These are phyloP conservation scores for Penicillium salamii DNA, from an alignment of 495 filamentous ascomycete species.

Conservation along the genomic window DNA sequence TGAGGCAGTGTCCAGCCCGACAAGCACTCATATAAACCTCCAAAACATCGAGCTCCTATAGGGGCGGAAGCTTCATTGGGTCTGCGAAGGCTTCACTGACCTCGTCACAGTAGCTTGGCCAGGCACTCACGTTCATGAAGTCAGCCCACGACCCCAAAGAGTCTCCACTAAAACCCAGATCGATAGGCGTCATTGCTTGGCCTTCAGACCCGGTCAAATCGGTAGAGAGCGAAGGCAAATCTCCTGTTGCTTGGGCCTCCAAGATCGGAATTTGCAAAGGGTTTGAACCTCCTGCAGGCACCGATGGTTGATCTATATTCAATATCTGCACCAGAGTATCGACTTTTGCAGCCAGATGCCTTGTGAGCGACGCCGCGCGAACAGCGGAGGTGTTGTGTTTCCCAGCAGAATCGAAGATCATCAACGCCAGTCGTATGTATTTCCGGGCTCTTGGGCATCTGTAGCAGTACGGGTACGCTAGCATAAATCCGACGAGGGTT, in stretches of 20 bases:
- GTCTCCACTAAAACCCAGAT: background rate
- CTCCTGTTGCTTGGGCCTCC: background rate
- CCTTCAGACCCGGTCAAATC: background rate
- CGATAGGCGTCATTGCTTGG: background rate
- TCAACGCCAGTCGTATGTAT: slow-evolving; percentile 12
- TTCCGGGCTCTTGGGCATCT: slow-evolving; percentile 17
- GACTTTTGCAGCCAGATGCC: slow-evolving; percentile 3
- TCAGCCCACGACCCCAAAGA: slow-evolving; percentile 5
- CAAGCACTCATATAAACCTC: no score
- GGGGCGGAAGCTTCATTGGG: background rate
- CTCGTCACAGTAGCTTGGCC: slow-evolving; percentile 10
- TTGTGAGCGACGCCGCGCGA: slow-evolving; percentile 1
- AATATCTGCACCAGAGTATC: slow-evolving; percentile 7
- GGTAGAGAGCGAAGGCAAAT: background rate
- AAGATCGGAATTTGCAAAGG: background rate
- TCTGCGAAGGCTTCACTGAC: slow-evolving; percentile 10
- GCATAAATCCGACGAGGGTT: slow-evolving; percentile 40
- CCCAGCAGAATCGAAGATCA: slow-evolving; percentile 14
- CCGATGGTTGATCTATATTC: background rate
- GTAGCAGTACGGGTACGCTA: slow-evolving; percentile 54
- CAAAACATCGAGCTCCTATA: no score
- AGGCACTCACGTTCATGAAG: slow-evolving; percentile 11
- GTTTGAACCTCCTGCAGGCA: background rate
- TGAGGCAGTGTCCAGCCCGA: no score
- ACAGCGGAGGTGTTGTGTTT: background rate